Conservation (phyloP, 2,329 filamentous ascomycete species). For the Penicillium concentricum region DNA sequence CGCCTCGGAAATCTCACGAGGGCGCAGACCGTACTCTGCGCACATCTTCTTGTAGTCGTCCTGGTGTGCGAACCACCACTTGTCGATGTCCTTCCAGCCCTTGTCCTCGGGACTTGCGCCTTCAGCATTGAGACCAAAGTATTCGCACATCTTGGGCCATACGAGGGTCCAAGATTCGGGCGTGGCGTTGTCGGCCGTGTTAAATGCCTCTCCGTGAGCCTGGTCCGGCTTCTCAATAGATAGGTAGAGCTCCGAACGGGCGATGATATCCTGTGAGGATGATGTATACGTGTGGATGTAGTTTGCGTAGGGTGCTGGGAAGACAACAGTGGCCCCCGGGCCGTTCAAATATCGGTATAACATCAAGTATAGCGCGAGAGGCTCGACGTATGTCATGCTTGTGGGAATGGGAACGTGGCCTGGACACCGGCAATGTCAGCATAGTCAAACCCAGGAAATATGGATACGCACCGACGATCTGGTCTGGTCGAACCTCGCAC, state of each 20-base stretch:
- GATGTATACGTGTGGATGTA: constrained; percentile 38
- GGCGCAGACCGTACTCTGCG: constrained; percentile 14
- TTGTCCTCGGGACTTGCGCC: constrained; percentile 1
- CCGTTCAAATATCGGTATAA: constrained; percentile 41
- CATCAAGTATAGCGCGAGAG: constrained; percentile 40
- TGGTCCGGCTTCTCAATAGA: constrained; percentile 19
- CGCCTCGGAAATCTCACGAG: constrained; percentile 9
- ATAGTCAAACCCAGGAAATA: background rate
- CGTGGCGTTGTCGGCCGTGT: constrained; percentile 1
- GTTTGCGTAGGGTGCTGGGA: constrained; percentile 38
- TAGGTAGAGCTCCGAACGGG: constrained; percentile 25
- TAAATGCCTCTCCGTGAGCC: constrained; percentile 10
- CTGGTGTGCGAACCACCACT: constrained; percentile 16
- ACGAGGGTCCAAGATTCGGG: background rate
- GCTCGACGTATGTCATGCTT: constrained; percentile 35
- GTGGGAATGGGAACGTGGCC: constrained; percentile 44
- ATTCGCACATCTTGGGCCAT: constrained; percentile 4
- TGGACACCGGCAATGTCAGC: constrained; percentile 2
- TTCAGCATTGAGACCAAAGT: constrained; percentile 3
- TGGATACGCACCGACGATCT: constrained; percentile 33
- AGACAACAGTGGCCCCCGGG: constrained; percentile 33
- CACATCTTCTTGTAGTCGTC: constrained; percentile 18
- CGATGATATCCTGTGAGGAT: constrained; percentile 36
- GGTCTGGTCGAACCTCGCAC: constrained; percentile 47
- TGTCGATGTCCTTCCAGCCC: constrained; percentile 11